Evolutionary conservation across 345 rosid species (phyloP), one percentile per base, ranked within the genome.

Genomic region (Aquilaria sinensis): DNA sequence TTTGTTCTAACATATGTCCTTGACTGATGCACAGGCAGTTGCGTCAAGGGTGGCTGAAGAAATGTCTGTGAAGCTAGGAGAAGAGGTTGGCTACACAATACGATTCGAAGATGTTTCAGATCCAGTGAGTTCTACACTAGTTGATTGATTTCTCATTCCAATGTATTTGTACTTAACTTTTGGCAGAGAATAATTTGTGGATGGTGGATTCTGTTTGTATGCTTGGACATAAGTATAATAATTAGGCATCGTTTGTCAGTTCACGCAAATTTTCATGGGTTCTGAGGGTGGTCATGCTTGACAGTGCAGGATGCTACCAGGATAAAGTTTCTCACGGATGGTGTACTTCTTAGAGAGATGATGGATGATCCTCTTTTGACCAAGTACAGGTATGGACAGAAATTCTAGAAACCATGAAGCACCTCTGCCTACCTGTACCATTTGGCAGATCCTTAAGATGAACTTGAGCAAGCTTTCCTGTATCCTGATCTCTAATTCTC

Each of bases 361-460:
- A 93, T 93, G 98, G 97, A 84, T 56, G 98, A 93, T 85, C 98
- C 97, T 47, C 94, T 93, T 63, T 83, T 93, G 84, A 84, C 96
- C 6, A 93, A 90, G 68, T 93, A 93, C 59, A 90, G 98, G 98
- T 90, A 81, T 63, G 60, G 49, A 4, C 66, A 78, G 50, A 67
- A 55, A 43, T 47, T 72, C 32, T 55, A 62, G 43, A 46, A 23
- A 37, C 8, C 8, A 9, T 37, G 43, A 37, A 37, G 5, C 8
- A 1, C 43, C 43, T 37, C 5, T 9, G 8, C 43, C 7, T 37
- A 37, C 8, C 8, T 37, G 43, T 5, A 37, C 5, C 43, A 37
- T 37, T 37, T 37, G 43, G 8, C 5, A 9, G 43, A 37, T 37
- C 43, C 43, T 37, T 37, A 37, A 37, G 8, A 0, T 37, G 43